A percentile compares a stretch with the other conserved stretches of the same genome.
Evolutionary conservation across 495 filamentous ascomycete genomes (phyloP).

Genomic region (Cryomyces antarcticus): DNA sequence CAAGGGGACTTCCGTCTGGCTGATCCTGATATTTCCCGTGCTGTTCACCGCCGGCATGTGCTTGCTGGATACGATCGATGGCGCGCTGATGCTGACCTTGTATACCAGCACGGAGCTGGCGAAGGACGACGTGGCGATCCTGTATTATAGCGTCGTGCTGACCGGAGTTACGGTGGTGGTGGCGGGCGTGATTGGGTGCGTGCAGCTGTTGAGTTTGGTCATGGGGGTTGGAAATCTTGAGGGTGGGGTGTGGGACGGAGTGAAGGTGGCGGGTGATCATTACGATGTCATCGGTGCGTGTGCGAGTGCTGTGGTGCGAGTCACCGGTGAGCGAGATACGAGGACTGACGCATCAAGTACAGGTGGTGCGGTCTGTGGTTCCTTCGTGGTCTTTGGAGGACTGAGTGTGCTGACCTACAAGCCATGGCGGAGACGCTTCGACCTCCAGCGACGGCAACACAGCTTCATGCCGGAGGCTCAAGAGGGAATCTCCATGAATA

Average conservation of each 20-base stretch:
- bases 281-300: slow-evolving; percentile 61
- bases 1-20: slow-evolving; percentile 74
- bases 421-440: slow-evolving; percentile 52
- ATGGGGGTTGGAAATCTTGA: slow-evolving; percentile 50
- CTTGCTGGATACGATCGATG: slow-evolving; percentile 72
- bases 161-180: slow-evolving; percentile 77
- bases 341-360: slow-evolving; percentile 1
- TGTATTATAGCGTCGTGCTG: slow-evolving; percentile 87
- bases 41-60: slow-evolving; percentile 95
- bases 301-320: not conserved
- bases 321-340: not conserved
- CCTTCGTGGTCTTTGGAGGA: slow-evolving; percentile 58
- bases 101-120: slow-evolving; percentile 63
- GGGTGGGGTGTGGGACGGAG: slow-evolving; percentile 74
- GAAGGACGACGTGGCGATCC: slow-evolving; percentile 60
- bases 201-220: slow-evolving; percentile 64
- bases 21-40: slow-evolving; percentile 80
- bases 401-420: slow-evolving; percentile 51
- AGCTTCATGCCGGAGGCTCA: no score
- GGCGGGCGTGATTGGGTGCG: slow-evolving; percentile 62
- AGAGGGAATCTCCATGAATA: no score
- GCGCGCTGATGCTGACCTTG: slow-evolving; percentile 83
- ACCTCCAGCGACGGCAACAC: slow-evolving; percentile 3
- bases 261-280: slow-evolving; percentile 50
- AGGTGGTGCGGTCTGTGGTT: slow-evolving; percentile 53